These are phyloP conservation scores for Melanomma pulvis-pyrius DNA, from an alignment of 495 filamentous ascomycete genomes.

Conservation along the genomic window DNA sequence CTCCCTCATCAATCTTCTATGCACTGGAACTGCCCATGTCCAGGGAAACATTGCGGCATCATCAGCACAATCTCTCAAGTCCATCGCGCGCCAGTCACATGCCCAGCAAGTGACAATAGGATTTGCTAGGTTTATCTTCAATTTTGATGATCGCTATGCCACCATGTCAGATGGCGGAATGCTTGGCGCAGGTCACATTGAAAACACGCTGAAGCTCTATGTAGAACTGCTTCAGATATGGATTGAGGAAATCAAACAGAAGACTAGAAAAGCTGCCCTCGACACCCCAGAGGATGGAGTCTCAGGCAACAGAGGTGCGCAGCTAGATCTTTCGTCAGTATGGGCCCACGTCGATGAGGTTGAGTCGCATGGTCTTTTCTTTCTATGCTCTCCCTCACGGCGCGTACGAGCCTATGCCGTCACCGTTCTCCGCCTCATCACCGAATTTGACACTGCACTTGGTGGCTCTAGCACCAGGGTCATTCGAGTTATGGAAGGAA, in stretches of 20 bases:
- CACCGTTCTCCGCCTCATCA: slow-evolving; percentile 86
- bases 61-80: slow-evolving; percentile 89
- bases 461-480: slow-evolving; percentile 78
- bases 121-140: slow-evolving; percentile 96
- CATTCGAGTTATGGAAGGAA: slow-evolving; percentile 88
- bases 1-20: slow-evolving; percentile 90
- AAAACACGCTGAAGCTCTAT: slow-evolving; percentile 88
- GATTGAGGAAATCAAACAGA: slow-evolving; percentile 93
- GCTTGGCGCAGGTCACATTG: slow-evolving; percentile 92
- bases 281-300: slow-evolving; percentile 63
- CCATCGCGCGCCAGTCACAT: slow-evolving; percentile 89
- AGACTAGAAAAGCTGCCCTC: slow-evolving; percentile 70
- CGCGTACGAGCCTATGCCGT: slow-evolving; percentile 88
- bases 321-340: slow-evolving; percentile 82
- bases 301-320: slow-evolving; percentile 62
- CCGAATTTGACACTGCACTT: slow-evolving; percentile 88
- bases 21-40: slow-evolving; percentile 94
- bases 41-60: slow-evolving; percentile 89
- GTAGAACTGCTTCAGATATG: slow-evolving; percentile 93
- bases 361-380: slow-evolving; percentile 97
- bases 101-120: slow-evolving; percentile 96
- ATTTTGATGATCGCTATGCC: slow-evolving; percentile 93
- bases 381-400: slow-evolving; percentile 92
- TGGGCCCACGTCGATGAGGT: slow-evolving; percentile 94
- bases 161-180: slow-evolving; percentile 98